Conservation (phyloP, 352 stramenopile genomes). For the Pythium dissotocum region DNA sequence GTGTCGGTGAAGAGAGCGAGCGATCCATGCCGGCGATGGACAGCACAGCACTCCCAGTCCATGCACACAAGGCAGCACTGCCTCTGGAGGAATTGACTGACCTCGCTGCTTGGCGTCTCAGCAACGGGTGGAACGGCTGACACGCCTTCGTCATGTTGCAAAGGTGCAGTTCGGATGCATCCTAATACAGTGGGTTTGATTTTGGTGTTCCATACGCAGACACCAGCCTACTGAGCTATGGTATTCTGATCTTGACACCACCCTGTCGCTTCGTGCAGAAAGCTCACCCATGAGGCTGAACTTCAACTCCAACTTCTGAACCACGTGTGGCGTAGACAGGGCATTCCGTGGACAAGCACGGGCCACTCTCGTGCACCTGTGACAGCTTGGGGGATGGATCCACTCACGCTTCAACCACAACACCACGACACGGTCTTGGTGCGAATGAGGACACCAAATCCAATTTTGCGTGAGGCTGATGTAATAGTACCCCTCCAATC, state of each 20-base stretch:
- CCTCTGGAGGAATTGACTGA: too few species aligned
- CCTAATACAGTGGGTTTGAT: too few species aligned
- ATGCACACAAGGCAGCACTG: neutral
- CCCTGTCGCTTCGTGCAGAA: neutral
- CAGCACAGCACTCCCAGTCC: neutral
- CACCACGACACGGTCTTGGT: neutral
- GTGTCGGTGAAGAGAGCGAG: neutral
- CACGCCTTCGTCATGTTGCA: neutral
- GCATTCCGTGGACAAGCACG: neutral
- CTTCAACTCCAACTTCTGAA: conserved; percentile 29
- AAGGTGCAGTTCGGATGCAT: conserved; percentile 13
- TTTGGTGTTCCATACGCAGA: too few species aligned
- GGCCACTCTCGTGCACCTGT: neutral
- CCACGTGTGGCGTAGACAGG: neutral
- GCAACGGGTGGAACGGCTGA: neutral
- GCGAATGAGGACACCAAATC: too few species aligned
- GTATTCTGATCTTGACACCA: neutral
- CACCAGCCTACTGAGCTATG: neutral
- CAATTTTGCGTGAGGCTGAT: neutral
- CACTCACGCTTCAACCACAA: neutral
- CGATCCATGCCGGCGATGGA: neutral
- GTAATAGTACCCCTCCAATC: neutral
- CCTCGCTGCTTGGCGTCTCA: neutral
- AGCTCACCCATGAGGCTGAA: neutral
- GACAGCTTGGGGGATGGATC: neutral